These are phyloP conservation scores for Phytopythium kandeliae DNA, from an alignment of 352 stramenopile genomes.

Conservation along the genomic window DNA sequence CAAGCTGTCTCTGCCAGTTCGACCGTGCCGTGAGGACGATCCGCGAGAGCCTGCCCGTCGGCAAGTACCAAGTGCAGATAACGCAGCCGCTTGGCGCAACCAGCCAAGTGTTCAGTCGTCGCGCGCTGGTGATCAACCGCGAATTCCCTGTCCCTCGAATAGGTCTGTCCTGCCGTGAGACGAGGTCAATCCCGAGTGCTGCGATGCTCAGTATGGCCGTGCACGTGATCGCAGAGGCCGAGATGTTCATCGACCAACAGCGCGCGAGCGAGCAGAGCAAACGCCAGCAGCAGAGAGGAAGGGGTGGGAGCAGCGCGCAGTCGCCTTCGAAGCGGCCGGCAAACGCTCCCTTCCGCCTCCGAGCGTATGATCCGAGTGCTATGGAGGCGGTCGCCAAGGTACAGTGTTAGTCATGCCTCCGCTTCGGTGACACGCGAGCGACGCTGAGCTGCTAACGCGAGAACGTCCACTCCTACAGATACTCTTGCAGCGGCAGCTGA, in stretches of 20 bases:
- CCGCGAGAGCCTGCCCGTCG: conserved; percentile 25
- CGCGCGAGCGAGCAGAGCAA: conserved; percentile 17
- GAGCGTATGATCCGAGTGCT: conserved; percentile 27
- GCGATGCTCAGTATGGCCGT: too few relatives aligned
- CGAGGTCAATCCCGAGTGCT: too few relatives aligned
- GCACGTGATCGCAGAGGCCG: conserved; percentile 23
- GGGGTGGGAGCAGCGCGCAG: not conserved
- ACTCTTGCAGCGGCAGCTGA: conserved; percentile 27
- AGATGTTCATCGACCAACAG: conserved; percentile 43
- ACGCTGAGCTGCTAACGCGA: not conserved
- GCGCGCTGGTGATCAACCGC: conserved; percentile 54
- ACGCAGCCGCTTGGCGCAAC: conserved; percentile 10
- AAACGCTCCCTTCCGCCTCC: conserved; percentile 12
- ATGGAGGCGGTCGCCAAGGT: conserved; percentile 45
- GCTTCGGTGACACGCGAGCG: not conserved
- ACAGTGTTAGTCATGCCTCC: not conserved
- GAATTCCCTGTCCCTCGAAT: conserved; percentile 42
- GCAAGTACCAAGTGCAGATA: conserved; percentile 54
- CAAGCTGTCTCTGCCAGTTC: too few relatives aligned
- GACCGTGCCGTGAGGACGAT: conserved; percentile 35
- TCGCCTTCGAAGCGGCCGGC: not conserved
- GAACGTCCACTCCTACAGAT: conserved; percentile 5
- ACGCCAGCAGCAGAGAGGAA: conserved; percentile 5
- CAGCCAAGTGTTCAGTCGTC: conserved; percentile 6
- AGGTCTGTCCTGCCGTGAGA: conserved; percentile 19